phyloP scores from a whole-genome alignment of 495 filamentous ascomycete genomes.

The Penicillium flavigenum region DNA sequence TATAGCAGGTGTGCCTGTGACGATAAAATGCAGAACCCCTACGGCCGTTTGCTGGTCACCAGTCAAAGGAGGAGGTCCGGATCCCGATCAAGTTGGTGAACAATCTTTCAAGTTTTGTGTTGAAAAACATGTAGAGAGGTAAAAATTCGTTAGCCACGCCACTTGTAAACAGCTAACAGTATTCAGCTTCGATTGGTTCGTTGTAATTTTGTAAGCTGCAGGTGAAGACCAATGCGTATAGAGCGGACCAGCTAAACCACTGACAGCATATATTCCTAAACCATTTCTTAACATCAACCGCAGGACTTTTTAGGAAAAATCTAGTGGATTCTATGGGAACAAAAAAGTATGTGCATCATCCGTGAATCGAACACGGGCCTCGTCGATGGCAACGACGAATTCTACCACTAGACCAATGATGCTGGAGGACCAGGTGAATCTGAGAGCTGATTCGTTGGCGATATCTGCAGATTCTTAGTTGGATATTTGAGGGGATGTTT shows the following conservation, averaged over 20 bases:
- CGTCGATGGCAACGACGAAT: conserved; percentile 61
- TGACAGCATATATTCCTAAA: neutral
- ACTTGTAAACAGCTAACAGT: neutral
- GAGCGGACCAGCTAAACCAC: neutral
- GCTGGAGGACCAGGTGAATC: conserved; percentile 20
- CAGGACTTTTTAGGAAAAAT: neutral
- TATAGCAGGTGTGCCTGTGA: too few relatives aligned
- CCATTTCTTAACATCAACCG: too few relatives aligned
- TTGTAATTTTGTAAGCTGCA: neutral
- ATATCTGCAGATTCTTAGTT: neutral
- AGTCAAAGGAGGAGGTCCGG: neutral
- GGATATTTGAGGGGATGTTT: neutral
- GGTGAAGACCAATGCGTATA: neutral
- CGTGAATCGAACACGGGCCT: conserved; percentile 61
- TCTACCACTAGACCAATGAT: conserved; percentile 61
- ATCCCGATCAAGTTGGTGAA: neutral
- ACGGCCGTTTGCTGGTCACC: too few relatives aligned
- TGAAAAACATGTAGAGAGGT: too few relatives aligned
- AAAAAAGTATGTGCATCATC: conserved; percentile 45
- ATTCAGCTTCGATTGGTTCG: neutral
- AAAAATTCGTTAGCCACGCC: too few relatives aligned
- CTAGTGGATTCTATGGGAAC: neutral
- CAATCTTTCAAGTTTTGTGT: neutral
- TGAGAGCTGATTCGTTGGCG: conserved; percentile 1
- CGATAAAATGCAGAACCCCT: too few relatives aligned